phyloP scores from a whole-genome alignment of 164 flowering plant genomes.

The Magnolia officinalis region DNA sequence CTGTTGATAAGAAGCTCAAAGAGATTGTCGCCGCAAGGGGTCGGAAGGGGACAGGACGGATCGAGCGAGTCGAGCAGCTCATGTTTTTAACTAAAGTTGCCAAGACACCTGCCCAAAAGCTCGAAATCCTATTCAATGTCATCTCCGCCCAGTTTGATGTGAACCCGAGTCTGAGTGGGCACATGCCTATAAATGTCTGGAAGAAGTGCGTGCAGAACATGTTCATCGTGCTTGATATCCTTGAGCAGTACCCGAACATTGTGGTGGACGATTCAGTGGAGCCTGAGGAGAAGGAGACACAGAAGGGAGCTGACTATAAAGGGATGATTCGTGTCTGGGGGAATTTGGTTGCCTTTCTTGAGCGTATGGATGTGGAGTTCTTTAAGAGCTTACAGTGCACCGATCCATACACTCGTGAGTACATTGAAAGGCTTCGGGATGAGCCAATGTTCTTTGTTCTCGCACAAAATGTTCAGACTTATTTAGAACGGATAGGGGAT shows the following conservation, averaged over 20 bases:
- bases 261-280: constrained; percentile 83
- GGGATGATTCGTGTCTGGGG: constrained; percentile 87
- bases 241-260: constrained; percentile 66
- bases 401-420: constrained; percentile 91
- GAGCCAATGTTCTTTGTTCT: constrained; percentile 78
- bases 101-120: constrained; percentile 96
- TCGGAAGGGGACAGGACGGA: constrained; percentile 88
- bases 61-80: constrained; percentile 93
- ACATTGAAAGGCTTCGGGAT: constrained; percentile 83
- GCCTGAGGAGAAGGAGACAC: constrained; percentile 85
- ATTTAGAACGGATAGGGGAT: constrained; percentile 61
- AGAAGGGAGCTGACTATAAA: constrained; percentile 61
- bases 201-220: constrained; percentile 78
- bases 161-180: constrained; percentile 80
- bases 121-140: constrained; percentile 84
- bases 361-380: constrained; percentile 76
- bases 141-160: constrained; percentile 94
- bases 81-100: constrained; percentile 83
- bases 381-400: constrained; percentile 90
- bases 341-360: constrained; percentile 84
- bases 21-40: constrained; percentile 85
- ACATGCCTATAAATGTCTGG: constrained; percentile 93
- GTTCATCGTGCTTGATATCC: constrained; percentile 69
- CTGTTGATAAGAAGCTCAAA: constrained; percentile 76
- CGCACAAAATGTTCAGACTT: constrained; percentile 85